phyloP scores from a whole-genome alignment of 192 early-diverging fungal species.

The Pilaira anomala region DNA sequence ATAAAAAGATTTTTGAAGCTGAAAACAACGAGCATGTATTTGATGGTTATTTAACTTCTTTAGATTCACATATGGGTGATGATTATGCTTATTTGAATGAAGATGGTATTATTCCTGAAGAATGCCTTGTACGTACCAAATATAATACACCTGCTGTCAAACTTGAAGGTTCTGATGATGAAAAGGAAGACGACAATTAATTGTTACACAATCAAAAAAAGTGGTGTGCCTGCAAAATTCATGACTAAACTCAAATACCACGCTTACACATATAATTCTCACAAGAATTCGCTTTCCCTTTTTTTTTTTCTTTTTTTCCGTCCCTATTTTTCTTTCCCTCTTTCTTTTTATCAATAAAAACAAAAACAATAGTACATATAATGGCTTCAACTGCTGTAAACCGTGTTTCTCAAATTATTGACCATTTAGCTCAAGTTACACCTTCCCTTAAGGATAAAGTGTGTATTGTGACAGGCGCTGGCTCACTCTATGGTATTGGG shows the following conservation, averaged over 20 bases:
- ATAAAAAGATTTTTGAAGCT: constrained; percentile 70
- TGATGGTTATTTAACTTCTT: constrained; percentile 55
- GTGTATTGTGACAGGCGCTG: constrained; percentile 53
- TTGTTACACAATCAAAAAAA: not conserved
- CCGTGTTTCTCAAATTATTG: constrained; percentile 28
- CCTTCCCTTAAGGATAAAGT: constrained; percentile 39
- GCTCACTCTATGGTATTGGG: constrained; percentile 49
- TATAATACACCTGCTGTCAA: not conserved
- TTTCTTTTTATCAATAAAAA: not conserved
- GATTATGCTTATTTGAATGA: constrained; percentile 60
- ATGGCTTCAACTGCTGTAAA: constrained; percentile 8
- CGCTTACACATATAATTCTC: not conserved
- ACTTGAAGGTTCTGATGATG: not conserved
- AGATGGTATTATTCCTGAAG: constrained; percentile 56
- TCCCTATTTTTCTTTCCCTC: not conserved
- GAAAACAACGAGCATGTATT: constrained; percentile 68
- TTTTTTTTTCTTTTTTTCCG: not conserved
- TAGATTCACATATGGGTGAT: constrained; percentile 54
- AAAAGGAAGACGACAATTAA: not conserved
- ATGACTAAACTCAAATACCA: constrained; percentile 13
- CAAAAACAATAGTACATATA: too few relatives aligned
- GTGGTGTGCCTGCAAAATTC: not conserved
- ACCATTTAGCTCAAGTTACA: constrained; percentile 24
- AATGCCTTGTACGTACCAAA: constrained; percentile 27
- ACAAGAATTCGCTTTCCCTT: not conserved